These are phyloP conservation scores for Arthroderma sp. DNA, from an alignment of 2,329 filamentous ascomycete genomes.

Conservation along the genomic window DNA sequence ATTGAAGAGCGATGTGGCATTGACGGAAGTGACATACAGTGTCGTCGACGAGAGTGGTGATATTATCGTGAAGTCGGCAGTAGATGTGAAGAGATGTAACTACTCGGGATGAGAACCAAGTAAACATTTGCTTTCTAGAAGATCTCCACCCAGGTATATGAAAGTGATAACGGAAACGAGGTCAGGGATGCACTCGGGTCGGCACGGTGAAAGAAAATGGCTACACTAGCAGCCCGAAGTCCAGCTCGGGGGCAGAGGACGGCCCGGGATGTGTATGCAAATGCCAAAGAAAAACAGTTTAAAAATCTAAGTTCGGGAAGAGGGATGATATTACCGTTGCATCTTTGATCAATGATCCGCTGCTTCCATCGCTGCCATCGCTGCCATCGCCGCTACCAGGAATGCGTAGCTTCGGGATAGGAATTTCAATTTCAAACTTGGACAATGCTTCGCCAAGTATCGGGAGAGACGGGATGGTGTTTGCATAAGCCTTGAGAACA, in stretches of 20 bases:
- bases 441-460: constrained; percentile 61
- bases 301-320: constrained; percentile 11
- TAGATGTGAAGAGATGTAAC: constrained; percentile 75
- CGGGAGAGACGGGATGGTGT: constrained; percentile 63
- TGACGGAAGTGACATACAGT: constrained; percentile 64
- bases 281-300: background rate
- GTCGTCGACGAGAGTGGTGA: constrained; percentile 66
- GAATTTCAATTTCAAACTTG: constrained; percentile 56
- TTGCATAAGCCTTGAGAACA: constrained; percentile 57
- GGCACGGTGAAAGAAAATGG: background rate
- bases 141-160: background rate
- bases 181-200: background rate
- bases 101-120: constrained; percentile 11
- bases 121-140: background rate
- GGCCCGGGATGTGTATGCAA: background rate
- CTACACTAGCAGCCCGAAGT: background rate
- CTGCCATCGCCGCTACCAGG: constrained; percentile 37
- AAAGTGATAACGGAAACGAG: background rate
- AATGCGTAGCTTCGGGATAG: constrained; percentile 54
- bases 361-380: constrained; percentile 41
- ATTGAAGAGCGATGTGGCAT: constrained; percentile 79
- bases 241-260: background rate
- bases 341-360: constrained; percentile 57
- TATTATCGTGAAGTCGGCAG: constrained; percentile 68
- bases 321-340: constrained; percentile 46